These are phyloP conservation scores for Cylindrodendrum hubeiense DNA, from an alignment of 2,329 filamentous ascomycete species.

Conservation along the genomic window DNA sequence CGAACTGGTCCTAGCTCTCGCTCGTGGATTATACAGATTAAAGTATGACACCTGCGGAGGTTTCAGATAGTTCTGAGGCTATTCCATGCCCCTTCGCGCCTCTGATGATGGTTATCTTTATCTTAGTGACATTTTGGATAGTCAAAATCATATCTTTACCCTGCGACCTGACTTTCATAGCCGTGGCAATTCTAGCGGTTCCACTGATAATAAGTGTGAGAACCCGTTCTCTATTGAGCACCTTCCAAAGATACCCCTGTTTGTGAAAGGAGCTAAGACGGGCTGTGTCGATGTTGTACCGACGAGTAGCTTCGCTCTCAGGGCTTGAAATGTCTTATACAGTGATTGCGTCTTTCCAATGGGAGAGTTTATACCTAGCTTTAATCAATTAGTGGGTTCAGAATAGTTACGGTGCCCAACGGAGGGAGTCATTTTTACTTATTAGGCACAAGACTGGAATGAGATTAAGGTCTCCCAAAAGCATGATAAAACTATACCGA, in stretches of 20 bases:
- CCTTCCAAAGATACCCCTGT: conserved; percentile 63
- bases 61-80: conserved; percentile 67
- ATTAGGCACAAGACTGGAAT: no score
- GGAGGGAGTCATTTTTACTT: no score
- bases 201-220: conserved; percentile 72
- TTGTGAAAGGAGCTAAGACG: conserved; percentile 59
- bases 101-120: conserved; percentile 71
- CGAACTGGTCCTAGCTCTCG: conserved; percentile 70
- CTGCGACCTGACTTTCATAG: conserved; percentile 68
- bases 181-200: conserved; percentile 71
- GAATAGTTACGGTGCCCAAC: no score
- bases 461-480: no score
- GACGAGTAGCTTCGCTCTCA: conserved; percentile 67
- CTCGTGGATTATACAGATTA: conserved; percentile 69
- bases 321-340: conserved; percentile 61
- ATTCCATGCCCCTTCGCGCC: conserved; percentile 73
- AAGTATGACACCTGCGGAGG: conserved; percentile 70
- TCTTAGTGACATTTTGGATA: conserved; percentile 33
- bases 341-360: no score
- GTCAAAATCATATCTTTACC: conserved; percentile 59
- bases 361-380: no score
- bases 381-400: no score
- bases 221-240: conserved; percentile 65
- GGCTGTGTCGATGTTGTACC: conserved; percentile 57
- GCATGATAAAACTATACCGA: no score